Percentiles rank a stretch among this genome's conserved stretches.
Conservation (phyloP, 1,139 yeast species). For the Diutina rugosa region DNA sequence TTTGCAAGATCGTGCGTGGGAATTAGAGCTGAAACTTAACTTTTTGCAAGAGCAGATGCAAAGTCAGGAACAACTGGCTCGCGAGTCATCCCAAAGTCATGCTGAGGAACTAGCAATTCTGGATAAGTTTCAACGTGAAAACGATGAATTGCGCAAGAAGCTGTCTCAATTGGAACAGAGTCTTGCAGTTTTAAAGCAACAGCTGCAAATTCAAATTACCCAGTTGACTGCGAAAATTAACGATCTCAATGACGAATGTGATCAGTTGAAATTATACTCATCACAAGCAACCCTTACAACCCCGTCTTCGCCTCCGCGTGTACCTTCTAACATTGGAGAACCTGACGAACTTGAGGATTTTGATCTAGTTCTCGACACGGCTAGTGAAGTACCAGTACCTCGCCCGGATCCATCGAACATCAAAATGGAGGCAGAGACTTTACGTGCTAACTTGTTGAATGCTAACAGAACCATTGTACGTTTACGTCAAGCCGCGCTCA, state of each 20-base stretch:
- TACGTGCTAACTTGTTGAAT: slow-evolving; percentile 51
- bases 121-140: slow-evolving; percentile 21
- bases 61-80: slow-evolving; percentile 14
- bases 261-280: slow-evolving; percentile 24
- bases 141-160: slow-evolving; percentile 36
- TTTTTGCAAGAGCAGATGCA: slow-evolving; percentile 34
- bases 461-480: slow-evolving; percentile 50
- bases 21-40: slow-evolving; percentile 48
- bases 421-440: slow-evolving; percentile 54
- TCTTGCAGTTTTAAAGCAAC: slow-evolving; percentile 21
- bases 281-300: background rate
- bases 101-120: slow-evolving; percentile 12
- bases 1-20: slow-evolving; percentile 68
- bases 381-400: slow-evolving; percentile 11
- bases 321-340: background rate
- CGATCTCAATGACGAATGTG: slow-evolving; percentile 55
- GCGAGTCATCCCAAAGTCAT: slow-evolving; percentile 4
- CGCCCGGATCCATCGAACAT: slow-evolving; percentile 28
- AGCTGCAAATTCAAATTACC: slow-evolving; percentile 25
- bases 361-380: slow-evolving; percentile 21
- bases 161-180: slow-evolving; percentile 21
- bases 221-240: slow-evolving; percentile 38
- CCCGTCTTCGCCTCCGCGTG: background rate
- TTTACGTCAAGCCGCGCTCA: slow-evolving; percentile 33
- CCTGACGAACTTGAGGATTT: slow-evolving; percentile 15